Evolutionary conservation across 2,329 filamentous ascomycete genomes (phyloP), one percentile per base, ranked within the genome.

Genomic region (Cladophialophora bantiana): DNA sequence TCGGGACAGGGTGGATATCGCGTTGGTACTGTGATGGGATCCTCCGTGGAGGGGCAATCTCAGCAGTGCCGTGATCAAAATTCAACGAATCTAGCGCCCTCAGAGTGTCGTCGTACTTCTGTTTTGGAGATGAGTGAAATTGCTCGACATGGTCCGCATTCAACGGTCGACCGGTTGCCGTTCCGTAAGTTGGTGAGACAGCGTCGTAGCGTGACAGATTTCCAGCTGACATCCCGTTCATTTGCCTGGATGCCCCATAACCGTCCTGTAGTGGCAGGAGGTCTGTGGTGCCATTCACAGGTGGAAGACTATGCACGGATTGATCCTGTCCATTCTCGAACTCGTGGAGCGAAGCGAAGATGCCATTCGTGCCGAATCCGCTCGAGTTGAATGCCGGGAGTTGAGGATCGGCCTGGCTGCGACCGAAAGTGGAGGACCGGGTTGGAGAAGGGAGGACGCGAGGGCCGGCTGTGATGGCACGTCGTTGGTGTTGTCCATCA

Each of bases 401-500:
- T n/a, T 66, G 65, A 52, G 64, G 20, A 20, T 59, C 64, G 20
- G 48, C 42, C 38, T 56, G 59, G 53, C 53, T 59, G 9, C 56
- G 63, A 34, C 57, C 50, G 26, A 50, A 64, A 38, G 55, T 59
- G 7, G 50, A 38, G 15, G 52, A 18, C 10, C 55, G 59, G 10
- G 53, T 64, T 26, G 67, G 62, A 48, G 69, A 69, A 50, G 59
- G 55, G 7, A 62, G 31, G 18, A 50, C 60, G n/a, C 69, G 67
- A 34, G 62, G 32, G 34, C 35, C 60, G 35, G 48, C 48, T 15
- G 42, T 61, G 32, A 64, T 34, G 26, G 62, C 36, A 58, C 70
- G 59, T 58, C 65, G 55, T 64, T 73, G 67, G 68, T 54, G 59
- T 10, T 62, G 58, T 31, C 15, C 34, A 32, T 56, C 36, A 7